Conservation (phyloP, 2,329 filamentous ascomycete genomes). For the Elsinoe fawcettii region DNA sequence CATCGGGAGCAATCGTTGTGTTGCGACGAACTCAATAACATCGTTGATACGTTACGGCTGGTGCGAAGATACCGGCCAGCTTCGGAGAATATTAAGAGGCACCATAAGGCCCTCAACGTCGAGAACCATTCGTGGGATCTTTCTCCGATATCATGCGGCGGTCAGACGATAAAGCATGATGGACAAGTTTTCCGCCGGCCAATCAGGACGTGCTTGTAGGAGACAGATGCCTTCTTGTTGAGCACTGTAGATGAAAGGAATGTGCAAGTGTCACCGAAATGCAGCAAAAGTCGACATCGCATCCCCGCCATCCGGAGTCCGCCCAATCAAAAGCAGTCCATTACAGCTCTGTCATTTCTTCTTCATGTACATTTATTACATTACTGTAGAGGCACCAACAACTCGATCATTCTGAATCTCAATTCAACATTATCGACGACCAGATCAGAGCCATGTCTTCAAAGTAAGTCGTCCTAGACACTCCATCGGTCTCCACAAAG, state of each 20-base stretch:
- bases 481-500: not conserved
- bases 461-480: not conserved
- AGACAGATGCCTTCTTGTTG: too few relatives aligned
- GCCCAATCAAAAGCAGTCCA: not conserved
- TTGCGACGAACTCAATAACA: too few relatives aligned
- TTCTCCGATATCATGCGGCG: not conserved
- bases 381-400: not conserved
- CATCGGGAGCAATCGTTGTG: too few relatives aligned
- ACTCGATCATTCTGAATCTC: not conserved
- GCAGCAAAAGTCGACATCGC: not conserved
- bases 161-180: not conserved
- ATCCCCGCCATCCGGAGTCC: not conserved
- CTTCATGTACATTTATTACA: not conserved
- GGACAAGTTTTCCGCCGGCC: not conserved
- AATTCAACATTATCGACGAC: not conserved
- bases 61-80: too few relatives aligned
- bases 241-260: not conserved
- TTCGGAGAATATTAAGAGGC: too few relatives aligned
- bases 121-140: not conserved
- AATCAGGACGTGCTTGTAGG: not conserved
- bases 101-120: too few relatives aligned
- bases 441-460: not conserved
- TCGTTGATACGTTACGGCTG: too few relatives aligned
- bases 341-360: not conserved
- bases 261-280: not conserved